Evolutionary conservation across 495 filamentous ascomycete genomes (phyloP).

Genomic region (Jackrogersella minutella): DNA sequence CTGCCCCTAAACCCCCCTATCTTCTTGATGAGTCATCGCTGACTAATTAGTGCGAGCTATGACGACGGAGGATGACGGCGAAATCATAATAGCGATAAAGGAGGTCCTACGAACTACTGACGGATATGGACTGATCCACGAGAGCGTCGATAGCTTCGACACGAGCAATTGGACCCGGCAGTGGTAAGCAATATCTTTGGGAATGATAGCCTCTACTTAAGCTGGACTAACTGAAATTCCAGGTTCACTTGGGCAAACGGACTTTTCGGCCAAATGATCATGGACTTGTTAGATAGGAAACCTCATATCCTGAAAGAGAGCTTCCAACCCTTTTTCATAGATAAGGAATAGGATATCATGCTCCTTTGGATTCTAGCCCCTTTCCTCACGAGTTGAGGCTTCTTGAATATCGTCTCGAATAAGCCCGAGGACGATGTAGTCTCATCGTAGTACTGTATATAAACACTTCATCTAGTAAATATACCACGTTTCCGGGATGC

Average conservation of each 20-base stretch:
- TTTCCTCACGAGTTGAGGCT: not conserved
- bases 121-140: slow-evolving; percentile 67
- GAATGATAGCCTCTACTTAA: not conserved
- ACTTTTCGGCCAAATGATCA: slow-evolving; percentile 70
- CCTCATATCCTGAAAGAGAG: slow-evolving; percentile 49
- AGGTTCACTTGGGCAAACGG: slow-evolving; percentile 77
- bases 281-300: slow-evolving; percentile 61
- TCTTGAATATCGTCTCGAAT: not conserved
- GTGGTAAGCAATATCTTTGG: slow-evolving; percentile 49
- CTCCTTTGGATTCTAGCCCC: not conserved
- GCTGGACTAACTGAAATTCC: slow-evolving; percentile 25
- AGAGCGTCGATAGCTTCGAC: slow-evolving; percentile 65
- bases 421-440: too few relatives aligned
- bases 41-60: slow-evolving; percentile 44
- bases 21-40: not conserved
- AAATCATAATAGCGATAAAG: slow-evolving; percentile 57
- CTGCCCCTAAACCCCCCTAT: slow-evolving; percentile 41
- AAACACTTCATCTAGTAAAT: too few relatives aligned
- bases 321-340: slow-evolving; percentile 46
- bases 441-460: too few relatives aligned
- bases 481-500: too few relatives aligned
- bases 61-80: slow-evolving; percentile 54
- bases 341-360: not conserved
- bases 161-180: slow-evolving; percentile 63
- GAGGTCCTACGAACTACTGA: slow-evolving; percentile 62